These are phyloP conservation scores for Capsicum rhomboideum DNA, from an alignment of 257 asterid genomes.

Conservation along the genomic window DNA sequence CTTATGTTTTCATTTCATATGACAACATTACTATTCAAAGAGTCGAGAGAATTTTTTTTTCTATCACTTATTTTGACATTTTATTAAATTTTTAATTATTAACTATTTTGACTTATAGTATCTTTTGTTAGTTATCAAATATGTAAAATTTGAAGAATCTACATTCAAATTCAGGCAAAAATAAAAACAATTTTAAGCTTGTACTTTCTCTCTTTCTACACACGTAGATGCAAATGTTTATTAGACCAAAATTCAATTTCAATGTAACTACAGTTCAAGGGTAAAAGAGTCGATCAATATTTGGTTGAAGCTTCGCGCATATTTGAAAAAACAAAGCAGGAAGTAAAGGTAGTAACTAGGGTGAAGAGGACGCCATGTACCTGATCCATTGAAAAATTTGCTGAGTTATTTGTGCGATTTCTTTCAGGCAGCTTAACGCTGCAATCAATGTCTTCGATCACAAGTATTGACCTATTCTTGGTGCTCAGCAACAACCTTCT, in stretches of 20 bases:
- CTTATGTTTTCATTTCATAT: not conserved
- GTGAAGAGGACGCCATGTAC: not conserved
- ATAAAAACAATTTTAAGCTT: not conserved
- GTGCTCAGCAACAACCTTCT: conserved; percentile 57
- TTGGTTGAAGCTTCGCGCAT: not conserved
- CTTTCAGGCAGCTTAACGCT: conserved; percentile 45
- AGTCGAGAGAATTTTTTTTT: not conserved
- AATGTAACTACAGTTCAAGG: not conserved
- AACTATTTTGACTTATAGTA: not conserved
- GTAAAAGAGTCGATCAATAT: not conserved
- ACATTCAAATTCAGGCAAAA: not conserved
- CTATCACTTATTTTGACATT: not conserved
- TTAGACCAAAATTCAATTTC: not conserved
- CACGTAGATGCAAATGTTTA: not conserved
- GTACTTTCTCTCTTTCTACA: not conserved
- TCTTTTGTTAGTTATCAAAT: not conserved
- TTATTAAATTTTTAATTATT: not conserved
- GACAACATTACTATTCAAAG: not conserved
- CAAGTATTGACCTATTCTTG: conserved; percentile 50
- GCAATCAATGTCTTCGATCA: conserved; percentile 79
- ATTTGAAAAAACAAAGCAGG: too few relatives aligned
- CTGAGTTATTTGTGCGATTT: not conserved
- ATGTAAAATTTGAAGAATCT: not conserved
- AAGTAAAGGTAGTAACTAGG: not conserved
- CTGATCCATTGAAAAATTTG: conserved; percentile 18